Base-by-base conservation (phyloP, 176 grass and related monocot genomes). In the Oryza punctata region DNA sequence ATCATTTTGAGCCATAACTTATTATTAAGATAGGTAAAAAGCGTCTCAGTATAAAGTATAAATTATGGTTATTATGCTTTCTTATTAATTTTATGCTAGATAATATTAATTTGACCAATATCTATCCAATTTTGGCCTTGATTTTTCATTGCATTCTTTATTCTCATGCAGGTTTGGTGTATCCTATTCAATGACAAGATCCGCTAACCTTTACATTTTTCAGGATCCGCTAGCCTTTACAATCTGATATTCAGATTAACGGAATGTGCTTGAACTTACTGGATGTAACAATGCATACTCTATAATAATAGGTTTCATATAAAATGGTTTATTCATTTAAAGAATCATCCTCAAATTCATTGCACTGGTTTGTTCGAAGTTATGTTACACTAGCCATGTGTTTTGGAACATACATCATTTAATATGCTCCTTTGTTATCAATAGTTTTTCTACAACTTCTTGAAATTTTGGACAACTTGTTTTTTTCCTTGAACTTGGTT, bases 211-310 rank as follows among this genome's bases (percentile, higher is more conserved):
- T n/a, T 50, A 88, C 94, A 23, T 90, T 92, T 89, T 97, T 94
- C 85, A 94, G 95, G 88, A 94, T 97, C 86, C 92, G 94, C 52
- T 97, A 92, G 95, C 92, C 95, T 47, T 85, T 94, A 72, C 57
- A 82, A 69, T 88, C 90, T 74, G 84, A 84, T 69, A 75, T 97
- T 69, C 78, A 93, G 87, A 74, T 94, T 80, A 97, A 97, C 85
- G 95, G 95, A 94, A 93, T 70, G 47, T 75, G 28, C 29, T 45
- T 32, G 29, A 30, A 3, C 29, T 30, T 30, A 30, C 29, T 30
- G 3, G 1, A 30, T 30, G 29, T 30, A 30, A 30, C 29, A 30
- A 30, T 3, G 3, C 3, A 30, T 30, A 30, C 29, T 30, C 41
- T 67, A n/a, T n/a, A n/a, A 45, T 21, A 38, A 32, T 78, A 74